Percentiles rank a stretch among this genome's conserved stretches.
These are phyloP conservation scores for Aspergillus carbonarius DNA, from an alignment of 2,329 filamentous ascomycete species.

Conservation along the genomic window DNA sequence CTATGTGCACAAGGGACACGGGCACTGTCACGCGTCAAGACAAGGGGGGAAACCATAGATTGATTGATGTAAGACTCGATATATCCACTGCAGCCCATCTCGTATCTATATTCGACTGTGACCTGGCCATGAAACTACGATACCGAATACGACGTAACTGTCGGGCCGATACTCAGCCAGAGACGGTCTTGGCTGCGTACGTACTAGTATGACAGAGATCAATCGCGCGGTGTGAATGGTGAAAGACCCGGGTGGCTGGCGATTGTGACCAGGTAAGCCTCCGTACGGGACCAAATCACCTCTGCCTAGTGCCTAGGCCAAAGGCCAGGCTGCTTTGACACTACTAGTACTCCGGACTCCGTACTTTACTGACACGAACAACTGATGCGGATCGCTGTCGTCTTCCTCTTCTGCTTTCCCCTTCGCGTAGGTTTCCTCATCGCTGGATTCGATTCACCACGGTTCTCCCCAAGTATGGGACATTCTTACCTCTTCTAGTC, in stretches of 20 bases:
- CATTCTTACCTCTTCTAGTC: not conserved
- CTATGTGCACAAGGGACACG: too few species aligned
- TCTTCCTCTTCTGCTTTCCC: constrained; percentile 6
- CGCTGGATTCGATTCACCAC: not conserved
- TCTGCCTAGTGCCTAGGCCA: too few species aligned
- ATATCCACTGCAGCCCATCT: not conserved
- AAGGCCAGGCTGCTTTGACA: too few species aligned
- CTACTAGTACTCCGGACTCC: not conserved
- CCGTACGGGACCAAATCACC: not conserved
- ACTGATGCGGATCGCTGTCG: constrained; percentile 2
- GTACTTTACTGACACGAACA: not conserved
- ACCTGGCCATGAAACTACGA: too few species aligned
- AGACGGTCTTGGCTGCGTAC: too few species aligned
- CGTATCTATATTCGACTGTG: not conserved
- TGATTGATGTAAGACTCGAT: not conserved
- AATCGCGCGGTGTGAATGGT: too few species aligned
- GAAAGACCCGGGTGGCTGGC: not conserved
- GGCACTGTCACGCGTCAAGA: too few species aligned
- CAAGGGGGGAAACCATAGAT: too few species aligned
- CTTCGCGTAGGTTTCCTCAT: not conserved
- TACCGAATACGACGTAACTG: not conserved
- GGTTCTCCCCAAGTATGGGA: not conserved
- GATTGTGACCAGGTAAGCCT: not conserved
- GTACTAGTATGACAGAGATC: too few species aligned
- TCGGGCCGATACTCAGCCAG: not conserved